Percentiles rank a stretch among this genome's conserved stretches.
These are phyloP conservation scores for Cyclotella kingstonii DNA, from an alignment of 108 stramenopile genomes.

Conservation along the genomic window DNA sequence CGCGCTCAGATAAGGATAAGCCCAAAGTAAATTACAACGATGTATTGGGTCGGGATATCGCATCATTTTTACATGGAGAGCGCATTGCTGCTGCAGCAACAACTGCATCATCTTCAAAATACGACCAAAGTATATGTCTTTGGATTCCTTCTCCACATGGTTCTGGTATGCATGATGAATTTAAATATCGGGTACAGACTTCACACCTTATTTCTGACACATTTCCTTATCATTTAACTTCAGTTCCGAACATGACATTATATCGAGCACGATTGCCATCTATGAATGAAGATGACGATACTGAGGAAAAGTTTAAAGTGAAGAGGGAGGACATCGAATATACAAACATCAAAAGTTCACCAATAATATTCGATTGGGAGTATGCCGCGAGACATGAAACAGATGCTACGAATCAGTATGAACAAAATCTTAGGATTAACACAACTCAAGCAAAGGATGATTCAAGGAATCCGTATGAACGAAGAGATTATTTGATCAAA, in stretches of 20 bases:
- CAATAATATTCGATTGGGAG: too few relatives aligned
- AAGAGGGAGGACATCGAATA: not conserved
- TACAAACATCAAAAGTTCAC: too few relatives aligned
- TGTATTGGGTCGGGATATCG: slow-evolving; percentile 30
- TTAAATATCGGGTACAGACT: not conserved
- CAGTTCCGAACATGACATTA: slow-evolving; percentile 19
- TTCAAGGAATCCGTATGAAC: too few relatives aligned
- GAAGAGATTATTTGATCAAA: not conserved
- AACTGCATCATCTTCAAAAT: too few relatives aligned
- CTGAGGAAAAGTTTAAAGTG: slow-evolving; percentile 7
- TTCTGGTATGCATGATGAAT: not conserved
- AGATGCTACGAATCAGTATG: too few relatives aligned
- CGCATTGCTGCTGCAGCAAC: slow-evolving; percentile 23
- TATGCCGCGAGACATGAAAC: too few relatives aligned
- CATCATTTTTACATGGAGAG: slow-evolving; percentile 34
- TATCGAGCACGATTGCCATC: slow-evolving; percentile 19
- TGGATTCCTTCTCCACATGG: not conserved
- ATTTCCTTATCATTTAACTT: slow-evolving; percentile 13
- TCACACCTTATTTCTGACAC: slow-evolving; percentile 1
- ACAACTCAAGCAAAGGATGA: too few relatives aligned
- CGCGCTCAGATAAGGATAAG: too few relatives aligned
- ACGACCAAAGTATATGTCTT: too few relatives aligned
- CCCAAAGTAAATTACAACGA: slow-evolving; percentile 24
- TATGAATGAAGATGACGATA: slow-evolving; percentile 39
- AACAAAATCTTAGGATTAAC: too few relatives aligned